Base-by-base conservation (phyloP, 352 stramenopile species). In the Phytophthora macrochlamydospora region DNA sequence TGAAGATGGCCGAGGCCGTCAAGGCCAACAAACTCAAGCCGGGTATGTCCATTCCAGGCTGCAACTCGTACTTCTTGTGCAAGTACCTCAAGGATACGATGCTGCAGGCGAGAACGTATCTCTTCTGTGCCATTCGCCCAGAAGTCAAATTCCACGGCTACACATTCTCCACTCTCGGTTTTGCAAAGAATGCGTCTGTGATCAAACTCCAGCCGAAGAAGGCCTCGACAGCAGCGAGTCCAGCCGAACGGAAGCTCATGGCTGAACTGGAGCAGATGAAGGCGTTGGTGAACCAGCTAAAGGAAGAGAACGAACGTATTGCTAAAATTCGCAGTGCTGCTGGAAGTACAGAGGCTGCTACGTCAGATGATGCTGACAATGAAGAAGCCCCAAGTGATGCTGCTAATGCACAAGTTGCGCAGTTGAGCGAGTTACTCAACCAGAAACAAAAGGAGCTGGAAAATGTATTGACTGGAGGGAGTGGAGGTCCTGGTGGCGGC, bases 61-160 rank as follows among this genome's bases (percentile, higher is more conserved):
- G 93, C 67, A 98, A 98, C 60, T 97, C 90, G 29, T 98, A 98
- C 61, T 98, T 98, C 70, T 67, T 98, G 35, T 98, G 93, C 76
- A 98, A 98, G 67, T 98, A 97, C 76, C 86, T 98, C 44, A 98
- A 98, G 71, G 94, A 98, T 75, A 98, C 93, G 45, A 98, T 98
- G 91, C 83, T 98, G 6, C 92, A 98, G 65, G 89, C 87, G 1
- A 69, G 91, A 32, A 98, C 93, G 6, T 98, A 98, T 63, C 76
- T 98, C 29, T 98, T 98, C 65, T 98, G 92, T 64, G 93, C 93
- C 31, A 97, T 98, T 57, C 89, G 94, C 2, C 94, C 94, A 14
- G 94, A 98, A 63, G 92, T 98, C 42, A 94, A 93, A 66, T 98
- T 94, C 62, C 89, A 96, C 53, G 82, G 88, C 48, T 98, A 98